Conservation (phyloP, 495 filamentous ascomycete genomes). For the Neurospora sp. region DNA sequence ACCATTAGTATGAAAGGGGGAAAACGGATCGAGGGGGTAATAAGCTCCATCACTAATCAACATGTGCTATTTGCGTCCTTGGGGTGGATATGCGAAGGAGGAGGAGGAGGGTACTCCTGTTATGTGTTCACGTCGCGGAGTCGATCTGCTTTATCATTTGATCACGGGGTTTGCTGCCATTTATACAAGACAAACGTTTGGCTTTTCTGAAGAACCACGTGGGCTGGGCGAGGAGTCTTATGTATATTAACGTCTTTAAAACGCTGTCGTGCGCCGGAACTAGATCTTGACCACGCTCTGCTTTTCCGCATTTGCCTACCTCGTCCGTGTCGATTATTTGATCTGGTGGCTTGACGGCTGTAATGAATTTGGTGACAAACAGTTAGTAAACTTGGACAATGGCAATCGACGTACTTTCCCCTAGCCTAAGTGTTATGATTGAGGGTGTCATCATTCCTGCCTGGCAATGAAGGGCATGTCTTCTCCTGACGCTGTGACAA, state of each 20-base stretch:
- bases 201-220: neutral
- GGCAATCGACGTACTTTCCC: neutral
- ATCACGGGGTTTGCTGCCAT: neutral
- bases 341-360: neutral
- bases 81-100: neutral
- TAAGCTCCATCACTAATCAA: neutral
- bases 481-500: neutral
- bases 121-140: neutral
- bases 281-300: neutral
- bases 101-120: neutral
- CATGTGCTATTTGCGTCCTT: neutral
- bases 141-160: neutral
- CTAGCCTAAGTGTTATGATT: neutral
- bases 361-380: neutral
- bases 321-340: neutral
- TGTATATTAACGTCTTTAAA: slow-evolving; percentile 11
- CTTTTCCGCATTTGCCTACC: neutral
- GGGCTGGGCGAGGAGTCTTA: slow-evolving; percentile 19
- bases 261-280: neutral
- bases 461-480: neutral
- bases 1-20: neutral
- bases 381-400: neutral
- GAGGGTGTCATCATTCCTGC: neutral
- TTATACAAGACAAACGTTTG: neutral
- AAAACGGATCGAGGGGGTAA: neutral